Evolutionary conservation across 1,139 yeast species (phyloP).

Genomic region (Ogataea hybrid): DNA sequence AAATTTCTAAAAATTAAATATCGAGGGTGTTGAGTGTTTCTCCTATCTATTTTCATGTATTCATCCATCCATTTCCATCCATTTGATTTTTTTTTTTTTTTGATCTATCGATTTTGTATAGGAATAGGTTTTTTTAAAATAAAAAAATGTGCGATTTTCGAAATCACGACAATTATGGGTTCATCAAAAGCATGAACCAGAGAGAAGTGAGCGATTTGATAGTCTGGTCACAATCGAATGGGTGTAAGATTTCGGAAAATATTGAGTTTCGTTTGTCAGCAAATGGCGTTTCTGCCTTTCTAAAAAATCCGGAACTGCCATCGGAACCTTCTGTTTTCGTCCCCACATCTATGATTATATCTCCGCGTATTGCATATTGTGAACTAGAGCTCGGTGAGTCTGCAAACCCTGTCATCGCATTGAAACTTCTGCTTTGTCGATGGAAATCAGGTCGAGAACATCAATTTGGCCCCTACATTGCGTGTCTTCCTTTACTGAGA

Average conservation of each 20-base stretch:
- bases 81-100: too few relatives aligned
- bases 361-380: neutral
- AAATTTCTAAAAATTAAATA: too few relatives aligned
- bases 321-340: neutral
- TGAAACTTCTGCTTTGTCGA: conserved; percentile 23
- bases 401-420: conserved; percentile 11
- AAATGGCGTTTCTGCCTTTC: neutral
- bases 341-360: neutral
- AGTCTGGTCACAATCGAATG: neutral
- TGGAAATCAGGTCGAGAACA: conserved; percentile 1
- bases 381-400: conserved; percentile 1
- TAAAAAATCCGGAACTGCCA: neutral
- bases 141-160: too few relatives aligned
- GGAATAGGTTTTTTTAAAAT: too few relatives aligned
- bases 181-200: neutral
- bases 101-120: too few relatives aligned
- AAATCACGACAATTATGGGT: too few relatives aligned
- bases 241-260: neutral
- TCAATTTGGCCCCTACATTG: conserved; percentile 47
- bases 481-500: conserved; percentile 50
- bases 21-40: too few relatives aligned
- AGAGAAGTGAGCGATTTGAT: neutral
- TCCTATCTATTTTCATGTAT: too few relatives aligned
- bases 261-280: neutral
- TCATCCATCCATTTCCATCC: too few relatives aligned